Evolutionary conservation across 169 alveolate genomes (phyloP), one percentile per base, ranked within the genome.

Genomic region (Babesia bigemina): DNA sequence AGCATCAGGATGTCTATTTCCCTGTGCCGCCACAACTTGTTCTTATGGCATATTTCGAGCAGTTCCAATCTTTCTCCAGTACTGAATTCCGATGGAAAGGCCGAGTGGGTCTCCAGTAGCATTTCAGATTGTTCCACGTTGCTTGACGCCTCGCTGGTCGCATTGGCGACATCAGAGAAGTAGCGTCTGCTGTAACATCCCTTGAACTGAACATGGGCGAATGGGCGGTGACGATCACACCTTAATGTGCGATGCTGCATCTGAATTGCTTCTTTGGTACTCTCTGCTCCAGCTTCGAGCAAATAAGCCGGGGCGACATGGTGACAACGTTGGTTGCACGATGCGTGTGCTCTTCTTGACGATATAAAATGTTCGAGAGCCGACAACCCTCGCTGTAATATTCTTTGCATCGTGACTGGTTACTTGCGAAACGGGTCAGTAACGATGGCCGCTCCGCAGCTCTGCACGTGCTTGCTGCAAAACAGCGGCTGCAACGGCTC

Each of bases 41-140:
- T 76, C 12, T 45, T 26, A 42, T 50, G 45, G 69, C 60, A 33
- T 33, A 52, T 39, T 21, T 63, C 58, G 4, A 76, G 86, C 50
- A 76, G 60, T n/a, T 66, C 67, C 49, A 76, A 63, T 33, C 67
- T 76, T 6, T 76, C 63, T 16, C 39, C 19, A 11, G 58, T 33
- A 39, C 63, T 67, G 76, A 67, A 67, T 17, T 67, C 66, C 0
- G 19, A 8, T 13, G 33, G 39, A 36, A 14, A 67, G 29, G 44
- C 14, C 21, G 65, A 12, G 24, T 67, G 76, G 21, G 53, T 14
- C 55, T 67, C 66, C 33, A 67, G 44, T 4, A 67, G 49, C 36
- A 67, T 65, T 8, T 29, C 47, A 9, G 53, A 65, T 4, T 7
- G 42, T 50, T 65, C 61, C 21, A 4, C 45, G 0, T 2, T 33